A percentile compares a stretch with the other conserved stretches of the same genome.
These are phyloP conservation scores for Suillus tomentosus DNA, from an alignment of 768 basidiomycete species.

Conservation along the genomic window DNA sequence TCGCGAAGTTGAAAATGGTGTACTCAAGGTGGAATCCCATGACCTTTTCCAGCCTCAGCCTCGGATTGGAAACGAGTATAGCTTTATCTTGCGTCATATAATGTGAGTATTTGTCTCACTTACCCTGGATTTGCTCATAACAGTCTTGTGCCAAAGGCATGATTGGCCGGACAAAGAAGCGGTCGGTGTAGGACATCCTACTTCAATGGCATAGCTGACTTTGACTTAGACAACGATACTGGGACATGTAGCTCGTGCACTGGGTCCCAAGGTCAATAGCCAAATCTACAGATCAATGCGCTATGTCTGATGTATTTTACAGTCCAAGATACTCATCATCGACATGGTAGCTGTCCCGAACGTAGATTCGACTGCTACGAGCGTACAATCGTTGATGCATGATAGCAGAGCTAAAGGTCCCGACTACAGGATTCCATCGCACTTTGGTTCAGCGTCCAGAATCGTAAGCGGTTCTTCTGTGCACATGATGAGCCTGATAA, in stretches of 20 bases:
- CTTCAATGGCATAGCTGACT: not conserved
- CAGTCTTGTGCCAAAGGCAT: conserved; percentile 10
- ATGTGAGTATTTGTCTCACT: not conserved
- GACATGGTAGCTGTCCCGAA: conserved; percentile 9
- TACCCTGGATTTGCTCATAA: not conserved
- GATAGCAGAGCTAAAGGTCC: not conserved
- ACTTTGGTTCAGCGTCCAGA: conserved; percentile 9
- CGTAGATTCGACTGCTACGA: not conserved
- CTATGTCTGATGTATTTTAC: not conserved
- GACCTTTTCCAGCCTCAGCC: conserved; percentile 43
- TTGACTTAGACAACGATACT: not conserved
- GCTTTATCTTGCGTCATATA: conserved; percentile 12
- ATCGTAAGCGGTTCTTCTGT: conserved; percentile 1
- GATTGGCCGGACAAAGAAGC: conserved; percentile 19
- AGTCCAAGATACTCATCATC: conserved; percentile 10
- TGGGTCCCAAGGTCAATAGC: not conserved
- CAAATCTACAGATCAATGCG: not conserved
- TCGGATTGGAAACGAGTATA: conserved; percentile 2
- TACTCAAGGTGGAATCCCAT: conserved; percentile 40
- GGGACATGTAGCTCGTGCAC: not conserved
- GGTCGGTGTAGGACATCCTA: not conserved
- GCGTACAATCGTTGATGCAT: not conserved
- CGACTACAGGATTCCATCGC: conserved; percentile 2
- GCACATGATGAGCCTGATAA: conserved; percentile 8
- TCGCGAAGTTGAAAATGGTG: conserved; percentile 33